phyloP scores from a whole-genome alignment of 305 asterid species.

The Rubia peregrina region DNA sequence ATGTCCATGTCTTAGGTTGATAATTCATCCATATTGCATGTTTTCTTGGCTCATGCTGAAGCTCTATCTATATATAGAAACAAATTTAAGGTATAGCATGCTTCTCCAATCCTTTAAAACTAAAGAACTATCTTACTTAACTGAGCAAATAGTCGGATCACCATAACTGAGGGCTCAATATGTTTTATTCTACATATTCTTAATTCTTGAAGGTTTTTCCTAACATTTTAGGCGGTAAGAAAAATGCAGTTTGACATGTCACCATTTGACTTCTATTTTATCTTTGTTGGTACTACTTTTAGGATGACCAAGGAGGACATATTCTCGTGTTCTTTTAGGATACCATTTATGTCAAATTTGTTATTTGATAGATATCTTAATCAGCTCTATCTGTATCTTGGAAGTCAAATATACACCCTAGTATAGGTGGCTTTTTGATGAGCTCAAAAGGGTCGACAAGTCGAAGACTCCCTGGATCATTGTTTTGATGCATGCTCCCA shows the following conservation, averaged over 20 bases:
- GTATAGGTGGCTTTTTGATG: no score
- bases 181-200: neutral
- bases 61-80: neutral
- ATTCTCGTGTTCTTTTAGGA: conserved; percentile 6
- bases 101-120: no score
- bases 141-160: no score
- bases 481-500: no score
- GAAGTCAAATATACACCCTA: no score
- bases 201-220: neutral
- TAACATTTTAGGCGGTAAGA: neutral
- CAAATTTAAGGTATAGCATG: neutral
- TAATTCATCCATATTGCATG: conserved; percentile 5
- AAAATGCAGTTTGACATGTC: neutral
- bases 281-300: conserved; percentile 10
- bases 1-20: neutral
- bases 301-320: conserved; percentile 17
- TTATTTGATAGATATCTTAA: no score
- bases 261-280: neutral
- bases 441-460: no score
- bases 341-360: no score
- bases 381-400: no score
- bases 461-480: no score
- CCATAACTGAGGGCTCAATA: neutral
- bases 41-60: conserved; percentile 28
- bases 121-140: no score